These are phyloP conservation scores for Talaromyces wortmannii DNA, from an alignment of 495 filamentous ascomycete species.

Conservation along the genomic window DNA sequence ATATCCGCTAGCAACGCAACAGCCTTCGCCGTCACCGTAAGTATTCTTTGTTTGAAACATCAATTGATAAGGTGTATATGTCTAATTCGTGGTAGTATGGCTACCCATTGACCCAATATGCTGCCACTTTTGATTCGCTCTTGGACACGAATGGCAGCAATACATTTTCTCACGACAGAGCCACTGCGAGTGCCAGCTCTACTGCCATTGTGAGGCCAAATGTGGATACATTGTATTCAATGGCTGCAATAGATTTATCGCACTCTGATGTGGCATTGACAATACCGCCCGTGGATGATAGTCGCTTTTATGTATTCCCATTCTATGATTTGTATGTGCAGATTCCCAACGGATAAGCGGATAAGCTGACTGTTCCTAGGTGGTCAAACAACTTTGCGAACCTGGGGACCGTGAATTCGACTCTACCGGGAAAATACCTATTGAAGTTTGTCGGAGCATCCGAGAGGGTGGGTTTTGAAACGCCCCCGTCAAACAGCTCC, in stretches of 20 bases:
- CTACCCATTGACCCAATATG: background rate
- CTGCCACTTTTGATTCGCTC: background rate
- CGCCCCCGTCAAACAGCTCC: background rate
- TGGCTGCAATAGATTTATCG: background rate
- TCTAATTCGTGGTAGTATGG: background rate
- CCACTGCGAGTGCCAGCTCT: background rate
- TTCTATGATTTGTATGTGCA: background rate
- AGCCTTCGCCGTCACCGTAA: background rate
- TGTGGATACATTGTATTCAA: background rate
- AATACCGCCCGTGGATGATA: background rate
- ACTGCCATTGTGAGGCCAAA: background rate
- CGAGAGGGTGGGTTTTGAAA: background rate
- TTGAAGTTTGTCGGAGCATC: background rate
- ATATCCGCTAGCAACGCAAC: background rate
- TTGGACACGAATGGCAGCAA: background rate
- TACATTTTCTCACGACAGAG: background rate
- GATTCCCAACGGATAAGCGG: background rate
- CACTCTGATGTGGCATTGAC: background rate
- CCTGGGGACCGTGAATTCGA: background rate
- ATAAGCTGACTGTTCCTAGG: background rate
- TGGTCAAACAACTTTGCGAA: background rate
- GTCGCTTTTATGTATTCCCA: background rate
- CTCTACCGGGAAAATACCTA: background rate
- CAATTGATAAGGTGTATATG: background rate
- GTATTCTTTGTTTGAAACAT: background rate